phyloP scores from a whole-genome alignment of 805 yeast species.

The Metschnikowia noctiluminum region DNA sequence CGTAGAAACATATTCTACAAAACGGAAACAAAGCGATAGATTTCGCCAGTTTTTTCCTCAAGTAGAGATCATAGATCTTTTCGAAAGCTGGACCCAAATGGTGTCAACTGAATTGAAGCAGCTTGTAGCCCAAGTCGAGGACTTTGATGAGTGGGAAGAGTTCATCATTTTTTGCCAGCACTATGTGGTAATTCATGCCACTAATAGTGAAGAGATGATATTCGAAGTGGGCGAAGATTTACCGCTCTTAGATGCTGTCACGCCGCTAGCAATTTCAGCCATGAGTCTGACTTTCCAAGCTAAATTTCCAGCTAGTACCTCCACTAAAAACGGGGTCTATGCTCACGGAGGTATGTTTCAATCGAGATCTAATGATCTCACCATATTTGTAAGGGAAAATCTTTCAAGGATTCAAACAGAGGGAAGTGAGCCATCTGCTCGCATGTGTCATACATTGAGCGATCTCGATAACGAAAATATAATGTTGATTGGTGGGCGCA shows the following conservation, averaged over 20 bases:
- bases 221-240: not conserved
- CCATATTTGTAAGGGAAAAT: not conserved
- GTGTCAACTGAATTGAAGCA: constrained; percentile 37
- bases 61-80: constrained; percentile 53
- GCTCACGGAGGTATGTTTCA: constrained; percentile 43
- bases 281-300: constrained; percentile 18
- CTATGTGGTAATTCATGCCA: constrained; percentile 65
- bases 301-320: constrained; percentile 37
- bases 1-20: constrained; percentile 53
- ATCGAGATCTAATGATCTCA: constrained; percentile 20
- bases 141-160: constrained; percentile 84
- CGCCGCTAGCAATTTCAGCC: not conserved
- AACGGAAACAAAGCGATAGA: constrained; percentile 47
- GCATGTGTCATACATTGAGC: constrained; percentile 60
- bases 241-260: not conserved
- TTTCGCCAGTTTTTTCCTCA: constrained; percentile 47
- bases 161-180: constrained; percentile 73
- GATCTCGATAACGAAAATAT: constrained; percentile 23
- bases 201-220: constrained; percentile 27
- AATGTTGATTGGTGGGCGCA: constrained; percentile 64
- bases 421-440: constrained; percentile 26
- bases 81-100: constrained; percentile 53
- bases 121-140: constrained; percentile 51
- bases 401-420: constrained; percentile 12
- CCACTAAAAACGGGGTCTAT: constrained; percentile 19